Base-by-base conservation (phyloP, 2,329 filamentous ascomycete species). In the Botrytis fragariae region DNA sequence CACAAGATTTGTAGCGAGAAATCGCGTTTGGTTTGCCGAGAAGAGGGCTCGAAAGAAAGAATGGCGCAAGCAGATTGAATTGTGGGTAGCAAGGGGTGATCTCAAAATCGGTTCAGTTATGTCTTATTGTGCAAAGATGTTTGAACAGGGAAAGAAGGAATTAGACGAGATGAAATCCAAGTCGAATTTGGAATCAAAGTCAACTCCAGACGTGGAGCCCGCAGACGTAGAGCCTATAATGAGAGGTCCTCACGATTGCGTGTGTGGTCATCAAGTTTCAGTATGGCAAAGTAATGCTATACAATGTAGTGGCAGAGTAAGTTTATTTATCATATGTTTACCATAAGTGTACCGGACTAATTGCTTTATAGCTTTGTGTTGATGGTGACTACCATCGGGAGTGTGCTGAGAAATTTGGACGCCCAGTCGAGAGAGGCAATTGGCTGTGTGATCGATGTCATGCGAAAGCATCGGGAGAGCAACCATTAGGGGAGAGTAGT, bases 21-120 rank as follows among this genome's bases (percentile, higher is more conserved):
- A 81, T 29, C 75, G 74, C 20, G 18, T 42, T 5, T 81, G 80
- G 80, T 73, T 81, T 44, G 71, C 59, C 0, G 76, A 78, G 25
- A 75, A 74, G 29, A 59, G 64, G 14, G 73, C 67, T 45, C 73
- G 79, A 22, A 77, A 70, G 39, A 22, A 59, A 39, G 79, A 80
- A 44, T 77, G 78, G 54, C 44, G 73, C 16, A 78, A 77, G 67
- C 74, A 76, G 10, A 72, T 77, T 22, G 73, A 77, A 44, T 67
- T 64, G 4, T 75, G 79, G 25, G 62, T 75, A 18, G 64, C 79
- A 32, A 74, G 75, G 18, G 74, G 75, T 57, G 25, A 18, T 12
- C 65, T 68, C 10, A n/a, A 42, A 68, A 25, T 9, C 6, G 48
- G 54, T 32, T 51, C 65, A 16, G 6, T 68, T 2, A 29, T 68